Evolutionary conservation across 2,329 filamentous ascomycete species (phyloP).

Genomic region (Talaromyces piceae): DNA sequence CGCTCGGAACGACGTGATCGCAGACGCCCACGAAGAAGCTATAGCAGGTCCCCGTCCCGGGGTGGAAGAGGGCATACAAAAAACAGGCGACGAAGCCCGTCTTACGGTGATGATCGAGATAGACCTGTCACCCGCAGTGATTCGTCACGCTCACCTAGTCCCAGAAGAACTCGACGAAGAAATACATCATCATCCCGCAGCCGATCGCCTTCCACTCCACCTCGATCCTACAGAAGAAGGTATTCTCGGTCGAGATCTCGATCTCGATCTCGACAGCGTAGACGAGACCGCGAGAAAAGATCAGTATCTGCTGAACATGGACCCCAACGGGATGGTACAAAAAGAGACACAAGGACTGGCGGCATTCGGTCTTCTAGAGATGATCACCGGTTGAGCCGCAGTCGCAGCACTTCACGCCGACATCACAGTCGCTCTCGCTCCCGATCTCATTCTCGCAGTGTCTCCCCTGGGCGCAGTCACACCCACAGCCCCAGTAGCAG

Average conservation of each 20-base stretch:
- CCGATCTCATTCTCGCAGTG: constrained; percentile 32
- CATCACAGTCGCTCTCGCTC: constrained; percentile 21
- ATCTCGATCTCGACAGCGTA: constrained; percentile 25
- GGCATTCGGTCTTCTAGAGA: constrained; percentile 39
- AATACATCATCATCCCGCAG: constrained; percentile 36
- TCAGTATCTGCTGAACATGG: constrained; percentile 39
- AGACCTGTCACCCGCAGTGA: constrained; percentile 43
- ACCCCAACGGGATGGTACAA: constrained; percentile 31
- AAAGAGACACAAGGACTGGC: constrained; percentile 41
- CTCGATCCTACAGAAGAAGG: constrained; percentile 26
- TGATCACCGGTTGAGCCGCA: constrained; percentile 34
- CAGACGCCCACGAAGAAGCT: constrained; percentile 26
- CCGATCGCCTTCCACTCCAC: constrained; percentile 28
- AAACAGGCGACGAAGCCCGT: constrained; percentile 29
- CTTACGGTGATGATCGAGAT: constrained; percentile 40
- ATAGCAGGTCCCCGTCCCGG: constrained; percentile 35
- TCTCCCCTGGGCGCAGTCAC: constrained; percentile 31
- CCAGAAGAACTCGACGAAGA: constrained; percentile 41
- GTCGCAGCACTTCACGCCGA: constrained; percentile 22
- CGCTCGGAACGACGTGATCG: constrained; percentile 20
- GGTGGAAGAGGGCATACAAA: constrained; percentile 28
- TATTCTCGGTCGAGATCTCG: constrained; percentile 31
- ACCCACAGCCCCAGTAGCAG: constrained; percentile 24
- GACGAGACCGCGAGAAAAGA: constrained; percentile 32
- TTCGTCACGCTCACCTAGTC: constrained; percentile 49